Evolutionary conservation across 2,329 filamentous ascomycete species (phyloP).

Genomic region (Pestalotiopsis sp.): DNA sequence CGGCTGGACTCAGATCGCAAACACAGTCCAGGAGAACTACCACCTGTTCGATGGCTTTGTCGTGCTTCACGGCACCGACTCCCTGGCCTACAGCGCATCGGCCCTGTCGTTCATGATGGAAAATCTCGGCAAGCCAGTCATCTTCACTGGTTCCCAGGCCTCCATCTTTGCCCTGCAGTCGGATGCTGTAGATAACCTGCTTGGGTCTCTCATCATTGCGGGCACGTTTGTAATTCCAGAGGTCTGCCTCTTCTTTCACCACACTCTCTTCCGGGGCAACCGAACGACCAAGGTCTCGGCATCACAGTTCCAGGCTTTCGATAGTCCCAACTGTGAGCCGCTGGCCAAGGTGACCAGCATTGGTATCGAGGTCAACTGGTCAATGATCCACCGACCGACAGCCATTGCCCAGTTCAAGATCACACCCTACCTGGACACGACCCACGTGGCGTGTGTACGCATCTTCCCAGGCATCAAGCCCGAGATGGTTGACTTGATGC

Average conservation of each 20-base stretch:
- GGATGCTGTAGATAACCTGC: conserved; percentile 86
- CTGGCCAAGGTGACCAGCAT: conserved; percentile 80
- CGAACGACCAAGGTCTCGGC: conserved; percentile 85
- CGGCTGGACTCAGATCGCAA: conserved; percentile 83
- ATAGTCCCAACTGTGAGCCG: conserved; percentile 81
- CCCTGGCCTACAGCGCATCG: conserved; percentile 83
- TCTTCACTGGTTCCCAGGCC: conserved; percentile 80
- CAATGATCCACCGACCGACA: conserved; percentile 72
- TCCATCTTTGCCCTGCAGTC: conserved; percentile 90
- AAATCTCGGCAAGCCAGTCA: conserved; percentile 86
- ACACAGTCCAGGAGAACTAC: conserved; percentile 81
- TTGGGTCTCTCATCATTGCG: conserved; percentile 85
- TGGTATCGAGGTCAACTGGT: conserved; percentile 80
- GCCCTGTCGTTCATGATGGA: conserved; percentile 88
- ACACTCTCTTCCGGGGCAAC: conserved; percentile 86
- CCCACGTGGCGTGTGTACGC: conserved; percentile 85
- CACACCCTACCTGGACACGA: conserved; percentile 74
- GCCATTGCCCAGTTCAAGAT: conserved; percentile 73
- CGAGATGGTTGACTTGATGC: conserved; percentile 87
- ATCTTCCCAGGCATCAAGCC: conserved; percentile 92
- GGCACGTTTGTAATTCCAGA: conserved; percentile 92
- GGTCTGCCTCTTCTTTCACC: conserved; percentile 91
- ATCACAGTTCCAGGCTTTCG: conserved; percentile 83
- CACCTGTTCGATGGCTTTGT: conserved; percentile 88
- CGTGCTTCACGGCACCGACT: conserved; percentile 88